Evolutionary conservation across 1,284 basidiomycete genomes (phyloP), one percentile per base, ranked within the genome.

Genomic region (Naganishia sp.): DNA sequence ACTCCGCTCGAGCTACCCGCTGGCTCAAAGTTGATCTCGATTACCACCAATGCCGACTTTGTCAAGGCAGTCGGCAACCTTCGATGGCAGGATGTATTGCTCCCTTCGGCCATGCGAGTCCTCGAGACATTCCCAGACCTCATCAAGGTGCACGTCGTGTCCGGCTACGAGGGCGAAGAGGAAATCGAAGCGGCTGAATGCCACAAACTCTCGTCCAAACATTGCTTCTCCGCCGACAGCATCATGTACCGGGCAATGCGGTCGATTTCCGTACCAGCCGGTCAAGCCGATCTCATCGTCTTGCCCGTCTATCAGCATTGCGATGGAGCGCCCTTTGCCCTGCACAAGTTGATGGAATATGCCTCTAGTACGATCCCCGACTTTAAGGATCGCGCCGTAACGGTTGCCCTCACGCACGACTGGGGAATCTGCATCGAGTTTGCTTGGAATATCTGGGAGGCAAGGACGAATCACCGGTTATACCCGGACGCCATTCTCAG

Each of bases 271-370:
- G 77, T 79, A 4, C 69, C 75, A 0, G 74, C 79, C 6, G 75
- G 77, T n/a, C 77, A 82, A 49, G 81, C 81, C 5, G 79, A 81
- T 17, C 73, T 82, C 60, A 73, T 81, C 53, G 72, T 81, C 23
- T 67, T 82, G 6, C 81, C 81, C 1, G 79, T 79, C 42, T 82
- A 80, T 70, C 80, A 82, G 68, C 74, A 77, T 49, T 78, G 79
- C 62, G 70, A 69, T 18, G 71, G 68, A n/a, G 69, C 74, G 62
- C 69, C 76, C 43, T 78, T 77, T 63, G 56, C 74, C 55, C 69
- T 80, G 18, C 80, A 81, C 71, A 75, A 80, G 58, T 76, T 79
- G 53, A 75, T 74, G 70, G 62, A 75, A 56, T 71, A 79, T 67
- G 77, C 79, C 1, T 35, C 63, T 18, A 56, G 71, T 55, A 74